Evolutionary conservation across 352 stramenopile species (phyloP).

Genomic region (Phytophthora rubi): DNA sequence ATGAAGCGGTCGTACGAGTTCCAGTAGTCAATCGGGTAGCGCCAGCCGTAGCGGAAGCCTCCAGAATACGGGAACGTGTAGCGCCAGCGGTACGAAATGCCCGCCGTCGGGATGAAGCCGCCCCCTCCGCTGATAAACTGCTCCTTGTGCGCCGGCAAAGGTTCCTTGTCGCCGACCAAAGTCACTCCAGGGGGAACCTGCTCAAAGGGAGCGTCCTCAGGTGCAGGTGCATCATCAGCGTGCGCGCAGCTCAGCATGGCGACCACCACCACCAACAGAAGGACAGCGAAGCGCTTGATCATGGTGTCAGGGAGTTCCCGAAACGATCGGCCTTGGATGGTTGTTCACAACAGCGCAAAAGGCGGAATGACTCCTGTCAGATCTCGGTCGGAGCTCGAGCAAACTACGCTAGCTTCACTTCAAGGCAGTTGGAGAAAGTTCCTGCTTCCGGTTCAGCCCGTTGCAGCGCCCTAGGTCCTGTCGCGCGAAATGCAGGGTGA

Average conservation of each 20-base stretch:
- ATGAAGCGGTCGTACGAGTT: conserved; percentile 37
- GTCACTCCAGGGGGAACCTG: conserved; percentile 14
- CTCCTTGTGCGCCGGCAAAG: conserved; percentile 32
- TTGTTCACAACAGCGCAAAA: conserved; percentile 29
- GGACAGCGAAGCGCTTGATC: conserved; percentile 35
- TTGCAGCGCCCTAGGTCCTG: conserved; percentile 5
- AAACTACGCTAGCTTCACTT: background rate
- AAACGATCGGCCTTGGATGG: conserved; percentile 5
- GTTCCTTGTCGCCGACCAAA: conserved; percentile 19
- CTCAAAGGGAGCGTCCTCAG: conserved; percentile 29
- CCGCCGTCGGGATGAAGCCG: conserved; percentile 40
- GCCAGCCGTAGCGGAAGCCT: conserved; percentile 43
- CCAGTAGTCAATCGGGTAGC: conserved; percentile 52
- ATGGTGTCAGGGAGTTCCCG: conserved; percentile 12
- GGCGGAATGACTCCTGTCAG: conserved; percentile 20
- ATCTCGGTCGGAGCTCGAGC: background rate
- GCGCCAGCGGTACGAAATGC: conserved; percentile 42
- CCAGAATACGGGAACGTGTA: conserved; percentile 33
- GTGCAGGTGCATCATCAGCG: conserved; percentile 28
- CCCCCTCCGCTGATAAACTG: conserved; percentile 30
- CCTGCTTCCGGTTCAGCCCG: conserved; percentile 11
- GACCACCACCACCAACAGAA: conserved; percentile 35
- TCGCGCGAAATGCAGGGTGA: background rate
- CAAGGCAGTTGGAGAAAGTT: conserved; percentile 24
- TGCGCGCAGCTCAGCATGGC: conserved; percentile 32